Base-by-base conservation (phyloP, 371 early-diverging fungal genomes). In the Mortierella sp. region DNA sequence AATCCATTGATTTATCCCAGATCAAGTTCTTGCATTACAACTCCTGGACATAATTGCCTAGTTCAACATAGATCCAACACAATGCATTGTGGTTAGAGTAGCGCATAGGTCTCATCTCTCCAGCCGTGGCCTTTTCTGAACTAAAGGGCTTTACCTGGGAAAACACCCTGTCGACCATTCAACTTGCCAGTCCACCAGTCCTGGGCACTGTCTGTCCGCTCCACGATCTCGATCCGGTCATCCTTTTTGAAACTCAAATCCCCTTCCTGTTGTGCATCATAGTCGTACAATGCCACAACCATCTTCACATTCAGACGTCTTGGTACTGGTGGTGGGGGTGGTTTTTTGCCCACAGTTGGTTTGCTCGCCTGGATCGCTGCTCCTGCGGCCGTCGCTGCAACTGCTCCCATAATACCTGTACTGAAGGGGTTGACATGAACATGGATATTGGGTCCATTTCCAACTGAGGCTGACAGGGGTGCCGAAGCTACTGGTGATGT, bases 161-260 rank as follows among this genome's bases (percentile, higher is more conserved):
- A 93, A 23, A 89, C 80, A 43, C 93, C 93, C 21, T 80, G 80
- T 41, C 30, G 42, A 39, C 91, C 91, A 60, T 87, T 84, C 24
- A 89, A 61, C 30, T 79, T 78, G 13, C 93, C 93, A 2, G 87
- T 89, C 93, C 93, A 93, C 93, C 93, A 93, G 61, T 90, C 92
- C 49, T 93, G 84, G 6, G 72, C 58, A 53, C 83, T 85, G 12
- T 57, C 72, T 3, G 91, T 89, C 28, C 84, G 80, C 62, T 88
- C 80, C 24, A 91, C 49, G 9, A 93, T 58, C 71, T 90, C 87
- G 55, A 93, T 91, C 21, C 78, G 71, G 60, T 93, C 93, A 67
- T 87, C 89, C 67, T 85, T 86, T 19, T 66, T 69, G 67, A 93
- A 91, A n/a, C 81, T 67, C 74, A 93, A 61, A 54, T 93, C 93